Percentiles rank a stretch among this genome's conserved stretches.
Conservation (phyloP, 768 basidiomycete genomes). For the Brasilioporus rufonigricans region DNA sequence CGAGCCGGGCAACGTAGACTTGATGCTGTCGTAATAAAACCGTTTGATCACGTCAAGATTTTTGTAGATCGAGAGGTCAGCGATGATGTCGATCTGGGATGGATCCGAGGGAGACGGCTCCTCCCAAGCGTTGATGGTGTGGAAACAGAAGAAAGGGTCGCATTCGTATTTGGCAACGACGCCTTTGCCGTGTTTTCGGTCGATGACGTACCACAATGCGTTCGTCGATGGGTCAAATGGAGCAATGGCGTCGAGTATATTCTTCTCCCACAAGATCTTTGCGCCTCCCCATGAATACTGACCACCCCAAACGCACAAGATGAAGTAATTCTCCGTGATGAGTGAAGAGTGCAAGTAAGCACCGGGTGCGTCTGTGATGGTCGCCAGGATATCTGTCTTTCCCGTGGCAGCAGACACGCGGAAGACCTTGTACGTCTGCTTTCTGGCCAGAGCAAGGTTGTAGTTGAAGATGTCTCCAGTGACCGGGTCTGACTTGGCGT, state of each 20-base stretch:
- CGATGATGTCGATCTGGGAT: conserved; percentile 30
- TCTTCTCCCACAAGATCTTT: conserved; percentile 32
- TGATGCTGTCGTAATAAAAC: conserved; percentile 32
- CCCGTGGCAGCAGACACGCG: conserved; percentile 32
- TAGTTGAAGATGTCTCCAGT: conserved; percentile 39
- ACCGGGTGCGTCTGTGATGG: conserved; percentile 37
- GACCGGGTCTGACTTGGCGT: conserved; percentile 36
- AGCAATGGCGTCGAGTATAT: conserved; percentile 33
- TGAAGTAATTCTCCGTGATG: conserved; percentile 37
- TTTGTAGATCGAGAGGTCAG: conserved; percentile 37
- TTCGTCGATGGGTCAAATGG: conserved; percentile 29
- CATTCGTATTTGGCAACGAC: conserved; percentile 37
- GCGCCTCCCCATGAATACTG: conserved; percentile 29
- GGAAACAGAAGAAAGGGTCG: conserved; percentile 40
- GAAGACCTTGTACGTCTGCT: conserved; percentile 34
- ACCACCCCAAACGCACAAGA: conserved; percentile 36
- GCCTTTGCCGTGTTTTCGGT: conserved; percentile 35
- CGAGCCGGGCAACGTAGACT: conserved; percentile 23
- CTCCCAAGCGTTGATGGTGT: conserved; percentile 41
- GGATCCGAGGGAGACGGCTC: conserved; percentile 20
- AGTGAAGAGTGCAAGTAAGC: conserved; percentile 39
- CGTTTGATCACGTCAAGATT: conserved; percentile 32
- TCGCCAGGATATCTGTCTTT: conserved; percentile 34
- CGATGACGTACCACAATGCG: conserved; percentile 38
- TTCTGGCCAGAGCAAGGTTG: conserved; percentile 28